Conservation (phyloP, 2,329 filamentous ascomycete genomes). For the Cadophora gregata region DNA sequence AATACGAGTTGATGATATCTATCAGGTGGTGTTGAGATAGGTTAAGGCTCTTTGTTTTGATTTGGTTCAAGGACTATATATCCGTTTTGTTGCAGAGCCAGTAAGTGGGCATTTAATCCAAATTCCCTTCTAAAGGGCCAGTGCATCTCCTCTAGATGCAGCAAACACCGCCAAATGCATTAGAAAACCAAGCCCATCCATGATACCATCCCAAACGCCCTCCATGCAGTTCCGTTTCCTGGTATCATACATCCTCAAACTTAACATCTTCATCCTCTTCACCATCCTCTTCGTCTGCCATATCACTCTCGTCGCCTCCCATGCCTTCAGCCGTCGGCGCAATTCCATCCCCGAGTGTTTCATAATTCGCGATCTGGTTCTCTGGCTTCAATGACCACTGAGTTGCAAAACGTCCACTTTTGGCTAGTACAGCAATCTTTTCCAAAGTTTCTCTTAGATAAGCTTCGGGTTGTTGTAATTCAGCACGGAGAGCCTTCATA, state of each 20-base stretch:
- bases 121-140: not conserved
- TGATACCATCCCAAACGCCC: constrained; percentile 18
- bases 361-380: constrained; percentile 62
- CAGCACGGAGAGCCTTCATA: constrained; percentile 82
- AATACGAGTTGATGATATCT: no score
- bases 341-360: constrained; percentile 57
- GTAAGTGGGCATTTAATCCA: not conserved
- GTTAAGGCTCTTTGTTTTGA: no score
- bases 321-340: constrained; percentile 54
- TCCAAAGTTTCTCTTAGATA: constrained; percentile 87
- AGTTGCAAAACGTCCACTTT: constrained; percentile 83
- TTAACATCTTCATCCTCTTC: constrained; percentile 72
- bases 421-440: constrained; percentile 81
- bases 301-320: constrained; percentile 57
- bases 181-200: constrained; percentile 1
- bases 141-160: not conserved
- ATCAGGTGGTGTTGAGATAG: no score
- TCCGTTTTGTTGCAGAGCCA: not conserved
- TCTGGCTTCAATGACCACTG: constrained; percentile 82
- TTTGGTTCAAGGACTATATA: not conserved
- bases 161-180: constrained; percentile 25
- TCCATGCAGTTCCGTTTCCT: constrained; percentile 3
- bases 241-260: constrained; percentile 74
- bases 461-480: constrained; percentile 86
- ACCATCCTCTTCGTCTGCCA: constrained; percentile 66